A percentile compares a stretch with the other conserved stretches of the same genome.
phyloP scores from a whole-genome alignment of 176 grass and related monocot species.

The Phoenix roebelenii region DNA sequence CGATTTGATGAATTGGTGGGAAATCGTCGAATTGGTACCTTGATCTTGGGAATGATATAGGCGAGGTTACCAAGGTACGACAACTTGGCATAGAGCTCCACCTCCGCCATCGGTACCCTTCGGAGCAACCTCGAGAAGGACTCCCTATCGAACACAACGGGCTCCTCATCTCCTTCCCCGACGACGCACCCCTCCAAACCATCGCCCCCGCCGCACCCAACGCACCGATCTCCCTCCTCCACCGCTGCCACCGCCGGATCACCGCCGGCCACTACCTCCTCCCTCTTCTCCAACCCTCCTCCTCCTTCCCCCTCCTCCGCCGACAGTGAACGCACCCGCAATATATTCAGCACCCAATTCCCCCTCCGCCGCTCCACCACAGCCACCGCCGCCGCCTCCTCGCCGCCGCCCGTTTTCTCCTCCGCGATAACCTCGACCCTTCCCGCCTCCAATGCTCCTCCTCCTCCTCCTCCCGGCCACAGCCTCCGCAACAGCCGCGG shows the following conservation, averaged over 20 bases:
- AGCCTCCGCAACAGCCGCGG: constrained; percentile 11
- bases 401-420: constrained; percentile 1
- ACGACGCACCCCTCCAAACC: constrained; percentile 13
- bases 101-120: constrained; percentile 46
- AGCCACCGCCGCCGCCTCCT: constrained; percentile 5
- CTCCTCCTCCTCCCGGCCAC: constrained; percentile 28
- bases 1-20: too few species aligned
- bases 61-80: constrained; percentile 80
- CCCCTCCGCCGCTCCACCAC: constrained; percentile 27
- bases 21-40: constrained; percentile 29
- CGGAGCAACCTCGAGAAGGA: constrained; percentile 68
- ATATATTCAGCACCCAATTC: constrained; percentile 85
- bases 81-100: constrained; percentile 55
- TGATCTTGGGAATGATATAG: constrained; percentile 59
- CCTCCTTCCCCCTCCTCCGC: constrained; percentile 16
- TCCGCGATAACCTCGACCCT: background rate
- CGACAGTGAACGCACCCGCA: constrained; percentile 61
- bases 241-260: constrained; percentile 7
- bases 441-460: background rate
- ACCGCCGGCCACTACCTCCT: background rate
- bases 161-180: constrained; percentile 1
- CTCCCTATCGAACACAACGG: constrained; percentile 43
- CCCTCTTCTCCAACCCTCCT: background rate
- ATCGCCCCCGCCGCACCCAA: background rate
- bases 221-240: constrained; percentile 25